Percentiles rank a stretch among this genome's conserved stretches.
These are phyloP conservation scores for Neurospora africana DNA, from an alignment of 495 filamentous ascomycete genomes.

Conservation along the genomic window DNA sequence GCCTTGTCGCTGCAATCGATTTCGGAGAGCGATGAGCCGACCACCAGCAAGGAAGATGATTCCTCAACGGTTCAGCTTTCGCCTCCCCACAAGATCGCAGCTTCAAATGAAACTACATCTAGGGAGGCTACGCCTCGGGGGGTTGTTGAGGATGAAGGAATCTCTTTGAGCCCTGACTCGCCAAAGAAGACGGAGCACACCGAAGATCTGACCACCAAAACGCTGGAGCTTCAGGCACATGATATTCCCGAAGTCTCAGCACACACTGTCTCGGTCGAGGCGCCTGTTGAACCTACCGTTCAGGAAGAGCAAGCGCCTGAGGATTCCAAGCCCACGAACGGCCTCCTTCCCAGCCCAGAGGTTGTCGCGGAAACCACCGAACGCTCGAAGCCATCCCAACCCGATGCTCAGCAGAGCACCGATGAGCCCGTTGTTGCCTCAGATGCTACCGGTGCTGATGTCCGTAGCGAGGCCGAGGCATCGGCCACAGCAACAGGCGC, in stretches of 20 bases:
- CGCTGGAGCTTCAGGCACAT: not conserved
- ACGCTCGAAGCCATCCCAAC: not conserved
- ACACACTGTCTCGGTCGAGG: not conserved
- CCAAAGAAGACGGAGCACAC: not conserved
- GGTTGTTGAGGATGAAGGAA: not conserved
- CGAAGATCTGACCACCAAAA: not conserved
- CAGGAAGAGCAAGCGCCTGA: not conserved
- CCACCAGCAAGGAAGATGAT: constrained; percentile 5
- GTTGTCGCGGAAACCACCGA: not conserved
- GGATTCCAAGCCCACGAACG: not conserved
- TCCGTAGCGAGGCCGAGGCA: not conserved
- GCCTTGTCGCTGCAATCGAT: constrained; percentile 21
- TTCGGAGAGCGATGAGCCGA: constrained; percentile 14
- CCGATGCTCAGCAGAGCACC: not conserved
- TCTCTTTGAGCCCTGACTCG: not conserved
- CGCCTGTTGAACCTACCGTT: not conserved
- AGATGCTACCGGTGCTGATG: not conserved
- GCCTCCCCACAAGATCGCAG: constrained; percentile 7
- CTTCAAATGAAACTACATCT: not conserved
- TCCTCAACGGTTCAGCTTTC: constrained; percentile 10
- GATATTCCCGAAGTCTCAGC: not conserved
- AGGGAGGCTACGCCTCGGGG: not conserved
- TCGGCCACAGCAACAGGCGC: not conserved
- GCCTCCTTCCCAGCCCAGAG: not conserved
- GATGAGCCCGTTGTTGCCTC: not conserved